Evolutionary conservation across 305 asterid genomes (phyloP).

Genomic region (Fraxinus velutina): DNA sequence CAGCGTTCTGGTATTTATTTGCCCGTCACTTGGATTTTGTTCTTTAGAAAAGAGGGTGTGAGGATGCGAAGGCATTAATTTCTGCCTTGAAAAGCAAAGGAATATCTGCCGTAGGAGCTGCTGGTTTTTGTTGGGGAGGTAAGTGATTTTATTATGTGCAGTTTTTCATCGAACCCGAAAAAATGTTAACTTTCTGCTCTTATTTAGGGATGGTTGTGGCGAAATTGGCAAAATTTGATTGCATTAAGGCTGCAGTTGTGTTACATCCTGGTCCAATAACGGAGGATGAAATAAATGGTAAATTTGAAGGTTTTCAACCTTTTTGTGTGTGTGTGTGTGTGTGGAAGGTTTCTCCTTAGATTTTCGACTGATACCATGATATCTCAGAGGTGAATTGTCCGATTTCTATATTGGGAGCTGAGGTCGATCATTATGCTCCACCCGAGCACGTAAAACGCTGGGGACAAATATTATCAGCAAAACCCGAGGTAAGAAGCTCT

Average conservation of each 20-base stretch:
- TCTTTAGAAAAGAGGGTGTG: constrained; percentile 53
- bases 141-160: background rate
- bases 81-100: constrained; percentile 52
- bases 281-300: constrained; percentile 57
- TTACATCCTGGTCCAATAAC: constrained; percentile 58
- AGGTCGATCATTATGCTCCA: constrained; percentile 33
- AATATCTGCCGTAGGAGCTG: constrained; percentile 51
- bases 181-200: background rate
- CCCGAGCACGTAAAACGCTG: constrained; percentile 33
- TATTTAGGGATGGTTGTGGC: constrained; percentile 43
- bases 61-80: constrained; percentile 48
- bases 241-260: constrained; percentile 50
- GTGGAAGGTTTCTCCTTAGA: background rate
- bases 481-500: constrained; percentile 38
- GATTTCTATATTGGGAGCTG: constrained; percentile 50
- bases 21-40: background rate
- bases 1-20: background rate
- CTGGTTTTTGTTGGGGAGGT: constrained; percentile 90
- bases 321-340: too few relatives aligned
- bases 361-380: background rate
- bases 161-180: background rate
- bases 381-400: constrained; percentile 46
- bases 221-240: constrained; percentile 47
- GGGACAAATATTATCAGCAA: constrained; percentile 35
- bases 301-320: background rate